Evolutionary conservation across 1,139 yeast genomes (phyloP).

Genomic region (Arxiozyma heterogenica): DNA sequence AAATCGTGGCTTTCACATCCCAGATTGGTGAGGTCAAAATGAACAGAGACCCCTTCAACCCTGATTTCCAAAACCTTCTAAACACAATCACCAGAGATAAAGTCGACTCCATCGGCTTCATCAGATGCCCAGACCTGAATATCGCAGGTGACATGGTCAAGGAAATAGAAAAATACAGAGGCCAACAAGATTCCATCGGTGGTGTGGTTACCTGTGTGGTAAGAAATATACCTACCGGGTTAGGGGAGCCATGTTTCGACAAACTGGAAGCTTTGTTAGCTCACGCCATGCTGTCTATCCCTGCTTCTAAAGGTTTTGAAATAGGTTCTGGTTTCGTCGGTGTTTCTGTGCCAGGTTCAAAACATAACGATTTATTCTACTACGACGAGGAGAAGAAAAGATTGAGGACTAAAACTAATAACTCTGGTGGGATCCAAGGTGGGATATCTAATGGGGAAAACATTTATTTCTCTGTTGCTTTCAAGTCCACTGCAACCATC

Average conservation of each 20-base stretch:
- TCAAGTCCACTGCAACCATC: slow-evolving; percentile 96
- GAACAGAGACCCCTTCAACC: slow-evolving; percentile 60
- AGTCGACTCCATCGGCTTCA: slow-evolving; percentile 82
- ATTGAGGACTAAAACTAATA: slow-evolving; percentile 79
- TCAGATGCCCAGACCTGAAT: slow-evolving; percentile 79
- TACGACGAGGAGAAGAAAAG: slow-evolving; percentile 45
- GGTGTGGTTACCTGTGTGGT: slow-evolving; percentile 97
- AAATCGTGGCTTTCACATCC: slow-evolving; percentile 92
- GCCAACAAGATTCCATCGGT: slow-evolving; percentile 85
- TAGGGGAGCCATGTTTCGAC: slow-evolving; percentile 97
- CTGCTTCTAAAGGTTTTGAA: slow-evolving; percentile 97
- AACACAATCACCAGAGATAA: slow-evolving; percentile 75
- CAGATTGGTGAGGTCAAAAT: slow-evolving; percentile 76
- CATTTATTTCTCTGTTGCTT: slow-evolving; percentile 88
- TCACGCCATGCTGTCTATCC: slow-evolving; percentile 95
- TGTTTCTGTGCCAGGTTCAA: slow-evolving; percentile 80
- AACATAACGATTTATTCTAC: slow-evolving; percentile 83
- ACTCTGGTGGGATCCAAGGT: slow-evolving; percentile 97
- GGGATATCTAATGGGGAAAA: slow-evolving; percentile 95
- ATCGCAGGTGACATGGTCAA: slow-evolving; percentile 75
- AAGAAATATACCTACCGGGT: slow-evolving; percentile 84
- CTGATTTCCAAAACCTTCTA: slow-evolving; percentile 55
- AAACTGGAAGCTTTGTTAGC: slow-evolving; percentile 90
- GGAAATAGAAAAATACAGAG: slow-evolving; percentile 80
- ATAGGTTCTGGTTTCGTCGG: slow-evolving; percentile 95